These are phyloP conservation scores for Rosa lucieae DNA, from an alignment of 306 rosid genomes.

Conservation along the genomic window DNA sequence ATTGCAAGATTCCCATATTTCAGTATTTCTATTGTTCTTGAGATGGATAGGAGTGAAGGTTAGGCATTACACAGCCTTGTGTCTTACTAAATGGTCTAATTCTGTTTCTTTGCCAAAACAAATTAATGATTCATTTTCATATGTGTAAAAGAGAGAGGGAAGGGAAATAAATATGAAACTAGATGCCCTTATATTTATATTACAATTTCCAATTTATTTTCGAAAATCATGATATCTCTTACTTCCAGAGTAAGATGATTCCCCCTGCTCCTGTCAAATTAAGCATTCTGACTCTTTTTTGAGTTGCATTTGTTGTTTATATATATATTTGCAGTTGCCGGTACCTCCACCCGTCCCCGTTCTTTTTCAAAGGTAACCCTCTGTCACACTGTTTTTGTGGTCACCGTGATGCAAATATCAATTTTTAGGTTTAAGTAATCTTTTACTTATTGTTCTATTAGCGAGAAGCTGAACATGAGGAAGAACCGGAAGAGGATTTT, in stretches of 20 bases:
- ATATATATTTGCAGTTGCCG: slow-evolving; percentile 64
- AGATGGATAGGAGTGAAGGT: neutral
- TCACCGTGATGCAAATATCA: neutral
- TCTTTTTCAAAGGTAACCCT: slow-evolving; percentile 59
- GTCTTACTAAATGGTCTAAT: neutral
- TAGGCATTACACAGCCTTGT: neutral
- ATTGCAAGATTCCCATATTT: neutral
- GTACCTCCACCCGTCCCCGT: slow-evolving; percentile 76
- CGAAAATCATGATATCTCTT: neutral
- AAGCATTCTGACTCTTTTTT: neutral
- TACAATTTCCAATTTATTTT: neutral
- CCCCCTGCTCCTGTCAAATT: neutral
- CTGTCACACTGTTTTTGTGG: neutral
- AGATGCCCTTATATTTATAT: neutral
- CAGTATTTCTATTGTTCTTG: neutral
- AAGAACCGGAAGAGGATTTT: slow-evolving; percentile 50
- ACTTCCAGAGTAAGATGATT: neutral
- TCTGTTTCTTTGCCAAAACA: neutral
- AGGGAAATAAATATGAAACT: neutral
- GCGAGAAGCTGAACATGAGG: slow-evolving; percentile 66
- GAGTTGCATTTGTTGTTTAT: slow-evolving; percentile 26
- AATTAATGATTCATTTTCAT: neutral
- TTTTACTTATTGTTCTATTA: slow-evolving; percentile 32
- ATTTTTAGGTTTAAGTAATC: slow-evolving; percentile 20
- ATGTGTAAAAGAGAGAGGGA: neutral